Base-by-base conservation (phyloP, 2,329 filamentous ascomycete species). In the Diaporthe humulicola region DNA sequence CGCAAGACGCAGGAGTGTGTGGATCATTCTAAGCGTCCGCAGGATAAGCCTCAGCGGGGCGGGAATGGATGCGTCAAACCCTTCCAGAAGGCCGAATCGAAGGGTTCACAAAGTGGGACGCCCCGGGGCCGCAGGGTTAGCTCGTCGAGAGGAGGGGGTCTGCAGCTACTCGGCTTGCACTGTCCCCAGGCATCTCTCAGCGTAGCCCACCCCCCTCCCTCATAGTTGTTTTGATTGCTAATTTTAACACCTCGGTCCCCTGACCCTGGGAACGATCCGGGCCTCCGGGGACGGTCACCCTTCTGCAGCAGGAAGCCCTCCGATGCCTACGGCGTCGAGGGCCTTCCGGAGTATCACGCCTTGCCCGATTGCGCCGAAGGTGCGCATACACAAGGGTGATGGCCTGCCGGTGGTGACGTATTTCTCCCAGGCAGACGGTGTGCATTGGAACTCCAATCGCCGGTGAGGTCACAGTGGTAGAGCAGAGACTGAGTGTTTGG, bases 1-100 rank as follows among this genome's bases (percentile, higher is more conserved):
- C 61, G 74, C 74, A 75, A 58, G 56, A 72, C 66, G 74, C 74
- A 75, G 74, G 74, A 75, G 74, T 54, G 58, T 73, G 74, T 75
- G 74, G 74, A 75, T 58, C 61, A 73, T 40, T 30, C 57, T n/a
- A 48, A 61, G 42, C 48, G 64, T 69, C 64, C 64, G 64, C 64
- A 54, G 64, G 64, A 40, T 69, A 69, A 69, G 64, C 64, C 64
- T 69, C 64, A 45, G 58, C 38, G 70, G 70, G 57, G 70, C 48
- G 70, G 70, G 42, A 52, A 40, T 60, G 38, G 71, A 58, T 72
- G 70, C 74, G 50, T 74, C 74, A 69, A 74, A 71, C 56, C 71
- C 74, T 76, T 76, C 74, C 70, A 73, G 74, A 76, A 76, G 74
- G 33, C 58, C 50, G 48, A 45, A 70, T 71, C 58, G 74, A 76